phyloP scores from a whole-genome alignment of 1,139 yeast genomes.

The Hanseniaspora gamundiae region DNA sequence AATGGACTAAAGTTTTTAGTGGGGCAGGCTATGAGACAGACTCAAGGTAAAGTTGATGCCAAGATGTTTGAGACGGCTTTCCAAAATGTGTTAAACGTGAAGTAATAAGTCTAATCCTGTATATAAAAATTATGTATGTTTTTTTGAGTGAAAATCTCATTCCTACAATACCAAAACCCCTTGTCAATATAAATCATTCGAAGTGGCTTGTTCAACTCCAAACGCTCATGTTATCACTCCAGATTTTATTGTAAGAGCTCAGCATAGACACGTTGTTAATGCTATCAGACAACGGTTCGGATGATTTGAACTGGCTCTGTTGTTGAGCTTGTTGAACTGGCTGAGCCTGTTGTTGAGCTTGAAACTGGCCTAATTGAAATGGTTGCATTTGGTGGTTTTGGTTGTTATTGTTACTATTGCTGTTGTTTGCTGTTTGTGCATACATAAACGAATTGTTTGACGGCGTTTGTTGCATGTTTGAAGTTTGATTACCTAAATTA shows the following conservation, averaged over 20 bases:
- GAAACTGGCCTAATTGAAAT: no score
- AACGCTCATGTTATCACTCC: constrained; percentile 26
- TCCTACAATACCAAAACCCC: no score
- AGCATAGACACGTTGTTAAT: constrained; percentile 5
- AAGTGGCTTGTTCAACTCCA: constrained; percentile 18
- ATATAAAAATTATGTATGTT: no score
- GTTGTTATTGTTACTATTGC: no score
- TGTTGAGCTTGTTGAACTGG: background rate
- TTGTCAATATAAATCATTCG: no score
- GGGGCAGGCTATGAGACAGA: constrained; percentile 73
- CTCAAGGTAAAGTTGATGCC: constrained; percentile 57
- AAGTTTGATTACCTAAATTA: background rate
- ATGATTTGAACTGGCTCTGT: background rate
- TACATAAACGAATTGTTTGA: background rate
- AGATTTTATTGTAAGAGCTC: constrained; percentile 10
- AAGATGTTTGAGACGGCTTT: constrained; percentile 35
- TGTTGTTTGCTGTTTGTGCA: background rate
- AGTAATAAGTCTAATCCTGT: constrained; percentile 8
- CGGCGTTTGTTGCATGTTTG: background rate
- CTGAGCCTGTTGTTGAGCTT: background rate
- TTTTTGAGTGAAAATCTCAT: no score
- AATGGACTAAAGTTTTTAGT: constrained; percentile 62
- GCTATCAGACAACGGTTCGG: constrained; percentile 2
- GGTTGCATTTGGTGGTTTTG: no score
- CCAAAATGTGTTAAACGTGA: constrained; percentile 19